These are phyloP conservation scores for Suhomyces tanzawaensis DNA, from an alignment of 805 yeast genomes.

Conservation along the genomic window DNA sequence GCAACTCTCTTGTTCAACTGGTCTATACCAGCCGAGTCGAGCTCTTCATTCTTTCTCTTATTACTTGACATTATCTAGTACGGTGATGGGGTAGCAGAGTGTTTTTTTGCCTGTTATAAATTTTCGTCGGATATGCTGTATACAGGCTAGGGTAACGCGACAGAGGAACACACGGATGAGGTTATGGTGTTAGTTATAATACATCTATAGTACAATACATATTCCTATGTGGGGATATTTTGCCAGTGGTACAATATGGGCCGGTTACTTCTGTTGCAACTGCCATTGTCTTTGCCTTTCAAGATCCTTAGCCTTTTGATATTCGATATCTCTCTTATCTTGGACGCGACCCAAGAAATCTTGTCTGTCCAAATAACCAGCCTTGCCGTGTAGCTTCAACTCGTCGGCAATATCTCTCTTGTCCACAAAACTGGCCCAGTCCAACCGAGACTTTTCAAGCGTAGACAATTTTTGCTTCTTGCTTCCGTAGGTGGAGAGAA, in stretches of 20 bases:
- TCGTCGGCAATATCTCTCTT: conserved; percentile 82
- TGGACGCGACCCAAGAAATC: conserved; percentile 82
- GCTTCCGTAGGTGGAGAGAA: conserved; percentile 59
- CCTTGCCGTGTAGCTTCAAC: conserved; percentile 74
- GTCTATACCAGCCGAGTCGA: conserved; percentile 39
- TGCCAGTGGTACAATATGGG: neutral
- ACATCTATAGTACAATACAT: no score
- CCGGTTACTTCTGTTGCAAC: conserved; percentile 9
- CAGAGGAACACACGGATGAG: no score
- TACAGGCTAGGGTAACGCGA: no score
- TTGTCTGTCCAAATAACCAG: conserved; percentile 88
- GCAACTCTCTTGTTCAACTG: conserved; percentile 67
- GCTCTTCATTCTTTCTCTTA: conserved; percentile 67
- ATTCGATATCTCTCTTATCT: conserved; percentile 49
- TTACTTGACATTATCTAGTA: conserved; percentile 12
- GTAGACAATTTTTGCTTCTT: conserved; percentile 79
- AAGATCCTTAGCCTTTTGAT: conserved; percentile 41
- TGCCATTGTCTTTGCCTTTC: conserved; percentile 21
- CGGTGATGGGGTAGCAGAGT: no score
- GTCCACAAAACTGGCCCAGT: conserved; percentile 95
- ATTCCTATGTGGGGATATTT: no score
- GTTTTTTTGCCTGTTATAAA: neutral
- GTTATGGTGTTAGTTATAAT: no score
- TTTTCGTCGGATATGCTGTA: neutral
- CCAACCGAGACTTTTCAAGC: conserved; percentile 85